Base-by-base conservation (phyloP, 306 rosid genomes). In the Quercus suber region DNA sequence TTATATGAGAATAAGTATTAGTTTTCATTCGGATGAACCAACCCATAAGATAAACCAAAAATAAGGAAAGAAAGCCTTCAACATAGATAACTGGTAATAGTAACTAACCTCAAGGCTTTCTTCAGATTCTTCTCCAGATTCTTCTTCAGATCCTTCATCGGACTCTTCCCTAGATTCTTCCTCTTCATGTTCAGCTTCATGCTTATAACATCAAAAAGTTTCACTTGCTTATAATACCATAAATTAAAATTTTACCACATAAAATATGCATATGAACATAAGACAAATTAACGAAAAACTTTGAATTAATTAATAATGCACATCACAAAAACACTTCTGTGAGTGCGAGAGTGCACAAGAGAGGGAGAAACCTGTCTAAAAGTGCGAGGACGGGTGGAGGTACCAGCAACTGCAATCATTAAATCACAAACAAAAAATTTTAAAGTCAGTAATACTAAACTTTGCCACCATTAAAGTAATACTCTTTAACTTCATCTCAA, bases 321-420 rank as follows among this genome's bases (percentile, higher is more conserved):
- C 14, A 5, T 31, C n/a, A 18, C 6, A 25, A 71, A 23, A 79
- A 61, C 65, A 43, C 28, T 17, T 23, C 15, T 52, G 17, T 19
- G 6, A 11, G 15, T 21, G 21, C 19, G 61, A 23, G 30, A 28
- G 51, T 30, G 76, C 20, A 53, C 58, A 51, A n/a, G 64, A 45
- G 84, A 77, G 68, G 33, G 71, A 53, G 69, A 19, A 80, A 94
- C 97, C 98, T 86, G 86, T 71, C 57, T 90, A 77, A 94, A 94
- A 55, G 90, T 74, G 73, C 90, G 90, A 69, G 96, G 98, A 69
- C 96, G 97, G 25, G 78, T 73, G 55, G 97, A 88, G 76, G 92
- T 89, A 73, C 98, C 96, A 59, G 98, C 98, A 88, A 84, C 98
- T 94, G 89, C 90, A 87, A 73, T 70, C 7, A 69, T 79, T 72